Percentiles rank a stretch among this genome's conserved stretches.
Conservation (phyloP, 495 filamentous ascomycete species). For the Penicillium mononematosum region DNA sequence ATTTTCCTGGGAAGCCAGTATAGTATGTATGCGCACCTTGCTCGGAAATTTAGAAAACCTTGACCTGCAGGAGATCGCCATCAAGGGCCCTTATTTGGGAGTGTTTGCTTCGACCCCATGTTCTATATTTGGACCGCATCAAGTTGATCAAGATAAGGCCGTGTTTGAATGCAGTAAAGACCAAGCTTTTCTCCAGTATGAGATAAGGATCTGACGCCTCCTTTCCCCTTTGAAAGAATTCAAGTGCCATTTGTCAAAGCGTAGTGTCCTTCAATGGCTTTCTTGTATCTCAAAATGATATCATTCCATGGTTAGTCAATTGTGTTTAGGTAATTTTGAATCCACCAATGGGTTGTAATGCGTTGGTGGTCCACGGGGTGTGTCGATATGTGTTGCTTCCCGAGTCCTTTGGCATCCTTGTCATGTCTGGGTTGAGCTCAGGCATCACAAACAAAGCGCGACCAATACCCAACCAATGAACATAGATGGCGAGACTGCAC, state of each 20-base stretch:
- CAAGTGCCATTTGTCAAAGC: neutral
- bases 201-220: neutral
- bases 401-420: neutral
- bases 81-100: conserved; percentile 6
- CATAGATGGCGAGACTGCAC: neutral
- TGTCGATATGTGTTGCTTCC: neutral
- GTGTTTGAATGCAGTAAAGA: conserved; percentile 21
- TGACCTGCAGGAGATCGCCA: conserved; percentile 22
- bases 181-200: neutral
- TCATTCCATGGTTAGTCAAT: neutral
- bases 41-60: conserved; percentile 10
- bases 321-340: neutral
- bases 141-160: conserved; percentile 4
- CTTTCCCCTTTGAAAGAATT: neutral
- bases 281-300: no score
- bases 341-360: neutral
- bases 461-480: neutral
- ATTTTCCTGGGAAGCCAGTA: conserved; percentile 1
- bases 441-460: neutral
- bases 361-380: neutral
- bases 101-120: conserved; percentile 9
- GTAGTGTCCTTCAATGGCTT: neutral
- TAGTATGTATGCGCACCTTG: neutral
- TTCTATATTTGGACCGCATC: conserved; percentile 27
- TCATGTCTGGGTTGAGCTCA: neutral